Percentiles rank a stretch among this genome's conserved stretches.
phyloP scores from a whole-genome alignment of 306 rosid genomes.

The Castanea sativa region DNA sequence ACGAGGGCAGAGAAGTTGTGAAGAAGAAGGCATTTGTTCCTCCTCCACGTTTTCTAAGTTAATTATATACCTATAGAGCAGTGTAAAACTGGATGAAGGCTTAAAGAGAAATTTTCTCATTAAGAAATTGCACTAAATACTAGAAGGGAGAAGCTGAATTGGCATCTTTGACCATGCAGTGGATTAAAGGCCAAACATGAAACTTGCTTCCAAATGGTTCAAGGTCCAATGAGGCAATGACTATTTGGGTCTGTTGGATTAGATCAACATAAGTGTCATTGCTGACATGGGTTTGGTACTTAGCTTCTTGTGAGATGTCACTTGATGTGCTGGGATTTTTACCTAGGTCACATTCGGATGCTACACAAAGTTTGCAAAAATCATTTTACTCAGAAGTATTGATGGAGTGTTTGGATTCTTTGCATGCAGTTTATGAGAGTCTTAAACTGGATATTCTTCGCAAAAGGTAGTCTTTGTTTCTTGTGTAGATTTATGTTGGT shows the following conservation, averaged over 20 bases:
- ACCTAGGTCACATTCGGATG: slow-evolving; percentile 25
- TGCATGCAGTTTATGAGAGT: slow-evolving; percentile 92
- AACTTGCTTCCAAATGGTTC: neutral
- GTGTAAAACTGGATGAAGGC: neutral
- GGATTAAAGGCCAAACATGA: neutral
- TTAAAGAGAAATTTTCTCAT: neutral
- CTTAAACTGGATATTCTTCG: slow-evolving; percentile 89
- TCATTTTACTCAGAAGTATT: slow-evolving; percentile 57
- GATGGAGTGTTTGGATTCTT: slow-evolving; percentile 68
- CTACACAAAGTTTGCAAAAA: slow-evolving; percentile 34
- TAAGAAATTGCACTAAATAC: neutral
- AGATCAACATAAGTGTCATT: neutral
- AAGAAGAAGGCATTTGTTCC: slow-evolving; percentile 95
- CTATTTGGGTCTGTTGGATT: neutral
- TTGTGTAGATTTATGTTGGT: neutral
- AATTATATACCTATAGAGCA: neutral
- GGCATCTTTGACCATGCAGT: neutral
- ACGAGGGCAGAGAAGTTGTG: slow-evolving; percentile 93
- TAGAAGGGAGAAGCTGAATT: neutral
- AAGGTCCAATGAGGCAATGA: neutral
- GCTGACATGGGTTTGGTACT: neutral
- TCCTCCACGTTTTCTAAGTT: slow-evolving; percentile 71
- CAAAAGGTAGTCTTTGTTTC: slow-evolving; percentile 49
- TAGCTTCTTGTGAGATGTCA: slow-evolving; percentile 30
- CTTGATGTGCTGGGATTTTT: slow-evolving; percentile 34